Conservation (phyloP, 768 basidiomycete species). For the Panaeolus cyanescens region DNA sequence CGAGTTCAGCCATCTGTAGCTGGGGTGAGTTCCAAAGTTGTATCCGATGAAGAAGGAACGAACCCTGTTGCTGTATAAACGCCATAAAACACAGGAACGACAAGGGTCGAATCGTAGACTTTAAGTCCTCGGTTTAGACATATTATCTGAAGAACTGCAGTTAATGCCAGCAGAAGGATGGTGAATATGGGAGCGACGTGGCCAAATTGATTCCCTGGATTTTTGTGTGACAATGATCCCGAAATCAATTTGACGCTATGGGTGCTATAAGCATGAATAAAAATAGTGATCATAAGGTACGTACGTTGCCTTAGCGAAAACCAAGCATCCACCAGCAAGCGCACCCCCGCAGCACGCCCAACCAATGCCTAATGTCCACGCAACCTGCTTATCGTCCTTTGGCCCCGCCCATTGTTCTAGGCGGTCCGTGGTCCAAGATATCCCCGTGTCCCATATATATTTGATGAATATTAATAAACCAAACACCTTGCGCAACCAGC, state of each 20-base stretch:
- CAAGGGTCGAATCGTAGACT: slow-evolving; percentile 87
- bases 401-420: slow-evolving; percentile 77
- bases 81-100: slow-evolving; percentile 95
- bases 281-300: slow-evolving; percentile 23
- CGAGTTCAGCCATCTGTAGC: slow-evolving; percentile 45
- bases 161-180: slow-evolving; percentile 62
- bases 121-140: slow-evolving; percentile 90
- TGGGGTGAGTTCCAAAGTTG: slow-evolving; percentile 8
- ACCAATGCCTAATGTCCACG: slow-evolving; percentile 90
- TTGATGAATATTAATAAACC: slow-evolving; percentile 26
- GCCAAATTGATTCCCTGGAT: slow-evolving; percentile 86
- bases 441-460: slow-evolving; percentile 44
- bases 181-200: slow-evolving; percentile 82
- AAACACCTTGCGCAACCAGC: slow-evolving; percentile 21
- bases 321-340: slow-evolving; percentile 84
- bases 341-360: slow-evolving; percentile 95
- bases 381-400: slow-evolving; percentile 82
- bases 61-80: slow-evolving; percentile 86
- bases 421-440: slow-evolving; percentile 57
- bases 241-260: slow-evolving; percentile 78
- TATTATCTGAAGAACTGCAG: slow-evolving; percentile 88
- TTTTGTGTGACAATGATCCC: slow-evolving; percentile 75
- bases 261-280: background rate
- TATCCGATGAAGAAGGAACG: slow-evolving; percentile 15
- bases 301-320: slow-evolving; percentile 76